Base-by-base conservation (phyloP, 1,284 basidiomycete genomes). In the Inonotus obliquus region DNA sequence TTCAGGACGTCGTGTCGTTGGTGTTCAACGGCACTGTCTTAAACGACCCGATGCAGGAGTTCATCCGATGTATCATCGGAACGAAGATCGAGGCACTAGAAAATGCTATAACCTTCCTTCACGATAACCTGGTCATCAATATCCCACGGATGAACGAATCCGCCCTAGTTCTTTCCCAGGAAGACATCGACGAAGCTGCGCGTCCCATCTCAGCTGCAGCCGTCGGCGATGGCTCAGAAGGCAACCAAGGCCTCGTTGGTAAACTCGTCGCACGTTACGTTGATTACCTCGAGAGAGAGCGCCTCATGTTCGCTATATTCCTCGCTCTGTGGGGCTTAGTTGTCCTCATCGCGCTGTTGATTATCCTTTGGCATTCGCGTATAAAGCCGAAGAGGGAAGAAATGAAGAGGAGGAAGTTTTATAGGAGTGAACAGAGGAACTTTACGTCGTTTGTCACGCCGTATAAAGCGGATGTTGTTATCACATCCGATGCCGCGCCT, bases 41-140 rank as follows among this genome's bases (percentile, higher is more conserved):
- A 37, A 87, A 90, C 69, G 73, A 79, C 10, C 91, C 93, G 0
- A 83, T 91, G n/a, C 88, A 90, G 68, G 92, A 91, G 60, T 97
- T 98, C 70, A 78, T 96, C 67, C 82, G 80, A 68, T 99, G 96
- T 72, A 81, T 98, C 68, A 81, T 98, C 65, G 95, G 96, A 4
- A 83, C 83, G 63, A 99, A 99, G 72, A 87, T 98, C 54, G 79
- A 85, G 60, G 91, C 87, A 6, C 81, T 99, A 67, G 92, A 96
- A 73, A 81, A 85, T 21, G 95, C 91, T 7, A 79, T 98, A 54
- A 97, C 93, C 0, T 98, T 96, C 83, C 79, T 98, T 64, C 89
- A 96, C 68, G 79, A 94, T 66, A 94, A 96, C 72, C 86, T 96
- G 41, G 77, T 85, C 52, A 80, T 97, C 65, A 77, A 91, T 66